These are phyloP conservation scores for Capniomyces stellatus DNA, from an alignment of 371 early-diverging fungal genomes.

Conservation along the genomic window DNA sequence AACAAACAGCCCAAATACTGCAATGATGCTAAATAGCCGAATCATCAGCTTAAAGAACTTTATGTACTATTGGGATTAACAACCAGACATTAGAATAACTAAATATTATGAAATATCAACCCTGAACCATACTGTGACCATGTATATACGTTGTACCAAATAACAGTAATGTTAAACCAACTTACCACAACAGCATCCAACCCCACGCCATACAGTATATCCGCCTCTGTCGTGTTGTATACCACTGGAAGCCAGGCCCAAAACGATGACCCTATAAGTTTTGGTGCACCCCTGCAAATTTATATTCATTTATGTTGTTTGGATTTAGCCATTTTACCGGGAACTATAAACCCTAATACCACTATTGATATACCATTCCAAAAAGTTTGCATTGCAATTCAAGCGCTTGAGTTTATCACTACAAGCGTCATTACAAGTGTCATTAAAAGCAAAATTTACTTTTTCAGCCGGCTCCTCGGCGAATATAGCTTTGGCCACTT, in stretches of 20 bases:
- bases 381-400: too few relatives aligned
- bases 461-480: slow-evolving; percentile 11
- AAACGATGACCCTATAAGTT: slow-evolving; percentile 15
- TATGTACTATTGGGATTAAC: not conserved
- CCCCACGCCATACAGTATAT: slow-evolving; percentile 22
- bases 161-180: too few relatives aligned
- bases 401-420: too few relatives aligned
- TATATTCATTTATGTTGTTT: not conserved
- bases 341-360: too few relatives aligned
- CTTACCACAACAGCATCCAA: slow-evolving; percentile 23
- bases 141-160: not conserved
- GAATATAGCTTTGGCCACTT: slow-evolving; percentile 27
- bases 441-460: not conserved
- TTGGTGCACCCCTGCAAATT: slow-evolving; percentile 9
- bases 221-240: slow-evolving; percentile 16
- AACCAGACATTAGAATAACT: not conserved
- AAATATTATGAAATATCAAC: too few relatives aligned
- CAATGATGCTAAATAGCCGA: slow-evolving; percentile 9
- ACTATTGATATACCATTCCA: too few relatives aligned
- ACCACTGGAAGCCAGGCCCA: slow-evolving; percentile 22
- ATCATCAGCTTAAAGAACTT: slow-evolving; percentile 23
- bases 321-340: too few relatives aligned
- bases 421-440: too few relatives aligned
- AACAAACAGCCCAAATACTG: slow-evolving; percentile 12
- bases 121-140: too few relatives aligned